Evolutionary conservation across 768 basidiomycete genomes (phyloP).

Genomic region (Boletus insuetus): DNA sequence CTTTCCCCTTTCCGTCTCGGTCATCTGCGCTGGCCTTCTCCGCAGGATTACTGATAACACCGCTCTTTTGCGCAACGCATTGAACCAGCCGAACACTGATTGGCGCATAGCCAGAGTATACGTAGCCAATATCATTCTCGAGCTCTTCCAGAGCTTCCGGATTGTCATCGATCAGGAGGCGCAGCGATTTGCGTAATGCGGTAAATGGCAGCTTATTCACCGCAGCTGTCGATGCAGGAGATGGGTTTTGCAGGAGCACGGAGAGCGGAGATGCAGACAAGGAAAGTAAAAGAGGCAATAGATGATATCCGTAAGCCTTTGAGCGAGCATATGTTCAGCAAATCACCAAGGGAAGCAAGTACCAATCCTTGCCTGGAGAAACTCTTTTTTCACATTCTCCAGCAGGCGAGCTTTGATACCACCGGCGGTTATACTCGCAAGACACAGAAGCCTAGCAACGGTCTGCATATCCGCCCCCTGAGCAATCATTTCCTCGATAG

Average conservation of each 20-base stretch:
- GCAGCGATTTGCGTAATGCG: slow-evolving; percentile 74
- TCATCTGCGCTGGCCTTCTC: slow-evolving; percentile 46
- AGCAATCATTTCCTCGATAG: slow-evolving; percentile 88
- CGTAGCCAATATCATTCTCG: slow-evolving; percentile 93
- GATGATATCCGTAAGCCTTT: slow-evolving; percentile 74
- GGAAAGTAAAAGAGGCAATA: slow-evolving; percentile 65
- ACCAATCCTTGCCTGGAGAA: slow-evolving; percentile 62
- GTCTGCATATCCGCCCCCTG: slow-evolving; percentile 81
- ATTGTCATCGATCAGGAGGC: slow-evolving; percentile 89
- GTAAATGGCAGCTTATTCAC: slow-evolving; percentile 68
- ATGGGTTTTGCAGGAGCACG: slow-evolving; percentile 63
- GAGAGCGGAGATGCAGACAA: slow-evolving; percentile 65
- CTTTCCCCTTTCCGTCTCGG: slow-evolving; percentile 38
- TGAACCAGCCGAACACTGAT: slow-evolving; percentile 90
- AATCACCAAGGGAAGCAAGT: neutral
- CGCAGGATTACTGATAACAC: slow-evolving; percentile 78
- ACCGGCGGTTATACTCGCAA: slow-evolving; percentile 79
- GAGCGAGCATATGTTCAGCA: neutral
- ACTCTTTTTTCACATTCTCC: slow-evolving; percentile 87
- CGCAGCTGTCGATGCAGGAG: slow-evolving; percentile 49
- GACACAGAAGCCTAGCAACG: slow-evolving; percentile 77
- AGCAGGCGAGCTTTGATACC: slow-evolving; percentile 85
- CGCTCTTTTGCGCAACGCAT: slow-evolving; percentile 88
- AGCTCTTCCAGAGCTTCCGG: slow-evolving; percentile 73
- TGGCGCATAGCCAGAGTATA: slow-evolving; percentile 96